Base-by-base conservation (phyloP, 2,329 filamentous ascomycete genomes). In the Beauveria australis region DNA sequence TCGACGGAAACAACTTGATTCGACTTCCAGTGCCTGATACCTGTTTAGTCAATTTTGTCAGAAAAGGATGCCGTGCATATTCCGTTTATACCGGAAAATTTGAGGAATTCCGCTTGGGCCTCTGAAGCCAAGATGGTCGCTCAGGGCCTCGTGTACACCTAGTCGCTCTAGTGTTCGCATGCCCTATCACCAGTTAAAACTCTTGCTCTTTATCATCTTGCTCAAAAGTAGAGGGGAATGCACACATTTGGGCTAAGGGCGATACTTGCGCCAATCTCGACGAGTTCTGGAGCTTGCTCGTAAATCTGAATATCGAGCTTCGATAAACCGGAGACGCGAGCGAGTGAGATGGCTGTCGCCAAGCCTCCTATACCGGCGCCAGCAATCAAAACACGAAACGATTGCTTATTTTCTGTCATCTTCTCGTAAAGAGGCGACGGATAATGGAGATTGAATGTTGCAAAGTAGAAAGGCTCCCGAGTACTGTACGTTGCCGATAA, bases 101-200 rank as follows among this genome's bases (percentile, higher is more conserved):
- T 59, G 47, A 2, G 56, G 56, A 5, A 59, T 59, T 33, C 56
- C 56, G 18, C 56, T 44, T 12, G 56, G 56, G 1, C 56, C 56
- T 37, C 56, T 30, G 24, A 52, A 59, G 37, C 56, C 56, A 14
- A 59, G 33, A 43, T 59, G 26, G 14, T 52, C 56, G 37, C 24
- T 9, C 4, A 59, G 37, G 12, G 56, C 56, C n/a, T 59, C 56
- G 12, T 59, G 37, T 4, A 59, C 76, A 9, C 80, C 80, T 1
- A 81, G 73, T 26, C 76, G 76, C 52, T 81, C 78, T 61, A 83
- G 68, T 0, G 79, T 79, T 47, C 78, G 75, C 72, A 82, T 74
- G 2, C 80, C 64, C 46, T 33, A 19, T 43, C 3, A n/a, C 18
- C 7, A 18, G 3, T 14, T 59, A 22, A 37, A 57, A 33, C 44